Evolutionary conservation across 2,329 filamentous ascomycete genomes (phyloP).

Genomic region (Alternaria novae-zelandiae): DNA sequence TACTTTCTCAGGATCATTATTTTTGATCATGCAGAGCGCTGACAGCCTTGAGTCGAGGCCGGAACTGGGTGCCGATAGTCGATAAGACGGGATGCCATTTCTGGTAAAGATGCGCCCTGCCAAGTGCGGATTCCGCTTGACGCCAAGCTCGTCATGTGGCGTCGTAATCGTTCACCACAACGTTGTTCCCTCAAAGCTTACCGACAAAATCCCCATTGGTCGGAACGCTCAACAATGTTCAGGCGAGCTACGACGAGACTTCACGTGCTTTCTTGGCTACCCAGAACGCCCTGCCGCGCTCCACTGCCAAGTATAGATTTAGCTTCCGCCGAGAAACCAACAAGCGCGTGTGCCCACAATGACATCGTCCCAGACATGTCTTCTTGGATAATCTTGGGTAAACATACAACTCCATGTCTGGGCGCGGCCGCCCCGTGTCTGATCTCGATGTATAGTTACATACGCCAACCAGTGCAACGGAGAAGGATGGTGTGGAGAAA

Average conservation of each 20-base stretch:
- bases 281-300: constrained; percentile 10
- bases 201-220: constrained; percentile 7
- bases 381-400: constrained; percentile 8
- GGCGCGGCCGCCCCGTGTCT: constrained; percentile 17
- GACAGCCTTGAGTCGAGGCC: constrained; percentile 1
- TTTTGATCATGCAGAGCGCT: neutral
- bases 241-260: neutral
- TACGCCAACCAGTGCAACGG: constrained; percentile 25
- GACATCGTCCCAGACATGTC: constrained; percentile 31
- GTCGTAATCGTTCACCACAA: constrained; percentile 8
- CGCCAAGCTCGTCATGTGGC: constrained; percentile 12
- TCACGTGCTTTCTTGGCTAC: constrained; percentile 19
- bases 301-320: constrained; percentile 25
- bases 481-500: constrained; percentile 18
- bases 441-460: constrained; percentile 28
- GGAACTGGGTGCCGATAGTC: constrained; percentile 10
- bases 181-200: neutral
- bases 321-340: constrained; percentile 27
- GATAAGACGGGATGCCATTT: constrained; percentile 10
- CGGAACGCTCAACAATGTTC: neutral
- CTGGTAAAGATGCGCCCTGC: constrained; percentile 11
- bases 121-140: constrained; percentile 17
- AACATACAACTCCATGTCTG: constrained; percentile 12
- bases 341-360: constrained; percentile 30
- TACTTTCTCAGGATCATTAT: neutral